Percentiles rank a stretch among this genome's conserved stretches.
Evolutionary conservation across 2,329 filamentous ascomycete genomes (phyloP).

Genomic region (Stemphylium beticola): DNA sequence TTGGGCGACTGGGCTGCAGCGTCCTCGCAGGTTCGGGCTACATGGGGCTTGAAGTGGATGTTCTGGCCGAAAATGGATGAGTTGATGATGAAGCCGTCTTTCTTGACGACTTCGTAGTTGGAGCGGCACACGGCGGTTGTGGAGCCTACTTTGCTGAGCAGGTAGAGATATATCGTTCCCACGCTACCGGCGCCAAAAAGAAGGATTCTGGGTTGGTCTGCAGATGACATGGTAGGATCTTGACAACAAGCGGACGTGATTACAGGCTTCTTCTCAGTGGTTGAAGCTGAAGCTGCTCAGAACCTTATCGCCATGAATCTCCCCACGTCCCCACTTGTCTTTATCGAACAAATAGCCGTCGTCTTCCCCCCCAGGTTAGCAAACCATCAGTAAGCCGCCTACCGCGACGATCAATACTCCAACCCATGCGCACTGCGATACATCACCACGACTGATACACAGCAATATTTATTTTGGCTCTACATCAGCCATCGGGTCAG

Average conservation of each 20-base stretch:
- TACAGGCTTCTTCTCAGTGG: not conserved
- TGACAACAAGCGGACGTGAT: not conserved
- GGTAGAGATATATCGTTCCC: conserved; percentile 52
- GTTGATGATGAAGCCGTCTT: conserved; percentile 51
- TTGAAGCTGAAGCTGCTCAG: not conserved
- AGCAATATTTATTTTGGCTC: not conserved
- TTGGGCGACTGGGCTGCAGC: conserved; percentile 30
- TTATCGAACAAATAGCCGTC: not conserved
- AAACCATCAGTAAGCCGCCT: conserved; percentile 3
- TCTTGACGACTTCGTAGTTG: conserved; percentile 52
- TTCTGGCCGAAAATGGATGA: conserved; percentile 46
- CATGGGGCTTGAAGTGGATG: conserved; percentile 44
- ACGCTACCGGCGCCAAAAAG: conserved; percentile 54
- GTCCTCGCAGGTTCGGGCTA: conserved; percentile 46
- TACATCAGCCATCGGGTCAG: not conserved
- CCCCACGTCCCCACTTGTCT: not conserved
- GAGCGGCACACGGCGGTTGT: conserved; percentile 56
- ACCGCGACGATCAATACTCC: not conserved
- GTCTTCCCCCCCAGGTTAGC: not conserved
- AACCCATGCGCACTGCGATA: no score
- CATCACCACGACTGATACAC: no score
- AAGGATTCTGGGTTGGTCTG: conserved; percentile 32
- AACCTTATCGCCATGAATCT: not conserved
- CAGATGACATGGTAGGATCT: conserved; percentile 1
- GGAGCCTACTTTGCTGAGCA: conserved; percentile 48